Evolutionary conservation across 345 rosid species (phyloP).

Genomic region (Draba incana): DNA sequence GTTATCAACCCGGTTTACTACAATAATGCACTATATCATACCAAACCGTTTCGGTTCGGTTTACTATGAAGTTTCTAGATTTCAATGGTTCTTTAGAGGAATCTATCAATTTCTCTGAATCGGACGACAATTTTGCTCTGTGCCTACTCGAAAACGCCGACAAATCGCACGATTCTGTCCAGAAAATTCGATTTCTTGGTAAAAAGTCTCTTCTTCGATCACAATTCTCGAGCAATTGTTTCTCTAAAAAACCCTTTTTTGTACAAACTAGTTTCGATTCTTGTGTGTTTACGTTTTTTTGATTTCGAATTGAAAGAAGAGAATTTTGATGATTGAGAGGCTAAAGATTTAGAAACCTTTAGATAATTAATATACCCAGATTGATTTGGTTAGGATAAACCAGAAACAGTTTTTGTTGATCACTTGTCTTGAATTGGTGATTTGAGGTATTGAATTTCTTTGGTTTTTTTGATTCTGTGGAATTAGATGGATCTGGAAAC

Average conservation of each 20-base stretch:
- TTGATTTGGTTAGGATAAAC: conserved; percentile 20
- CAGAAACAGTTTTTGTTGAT: background rate
- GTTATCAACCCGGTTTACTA: conserved; percentile 23
- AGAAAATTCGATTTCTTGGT: conserved; percentile 21
- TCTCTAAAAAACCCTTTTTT: background rate
- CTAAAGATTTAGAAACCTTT: background rate
- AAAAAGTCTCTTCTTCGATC: background rate
- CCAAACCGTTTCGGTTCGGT: conserved; percentile 28
- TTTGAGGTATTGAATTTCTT: conserved; percentile 7
- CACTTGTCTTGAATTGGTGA: conserved; percentile 8
- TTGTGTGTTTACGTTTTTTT: background rate
- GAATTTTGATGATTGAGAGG: background rate
- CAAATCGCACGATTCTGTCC: conserved; percentile 6
- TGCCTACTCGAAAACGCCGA: conserved; percentile 7
- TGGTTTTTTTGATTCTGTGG: conserved; percentile 19
- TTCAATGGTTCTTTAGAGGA: background rate
- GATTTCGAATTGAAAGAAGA: conserved; percentile 12
- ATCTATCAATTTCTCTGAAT: background rate
- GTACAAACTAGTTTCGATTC: background rate
- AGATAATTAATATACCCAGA: background rate
- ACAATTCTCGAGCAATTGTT: background rate
- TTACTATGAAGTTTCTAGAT: background rate
- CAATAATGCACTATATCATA: background rate
- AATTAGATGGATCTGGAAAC: conserved; percentile 81
- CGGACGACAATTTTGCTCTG: conserved; percentile 13